These are phyloP conservation scores for Globisporangium irregulare DNA, from an alignment of 352 stramenopile genomes.

Conservation along the genomic window DNA sequence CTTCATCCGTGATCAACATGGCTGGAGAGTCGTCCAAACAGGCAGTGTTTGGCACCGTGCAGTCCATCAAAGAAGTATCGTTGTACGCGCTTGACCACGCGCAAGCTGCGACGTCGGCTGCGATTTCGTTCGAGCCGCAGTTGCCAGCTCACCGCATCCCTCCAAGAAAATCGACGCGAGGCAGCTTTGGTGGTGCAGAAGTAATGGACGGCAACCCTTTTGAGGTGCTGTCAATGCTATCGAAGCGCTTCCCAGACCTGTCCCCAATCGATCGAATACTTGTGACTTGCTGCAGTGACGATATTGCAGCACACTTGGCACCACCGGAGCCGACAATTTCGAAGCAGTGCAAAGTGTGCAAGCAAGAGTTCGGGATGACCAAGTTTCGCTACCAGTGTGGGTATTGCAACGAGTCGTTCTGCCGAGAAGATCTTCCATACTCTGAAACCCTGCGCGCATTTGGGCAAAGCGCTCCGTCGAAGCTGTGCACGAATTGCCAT, in stretches of 20 bases:
- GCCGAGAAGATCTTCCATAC: slow-evolving; percentile 63
- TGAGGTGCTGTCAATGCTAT: slow-evolving; percentile 65
- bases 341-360: slow-evolving; percentile 70
- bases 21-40: slow-evolving; percentile 62
- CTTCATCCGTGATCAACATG: slow-evolving; percentile 59
- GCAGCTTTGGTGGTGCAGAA: not conserved
- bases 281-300: slow-evolving; percentile 65
- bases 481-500: slow-evolving; percentile 71
- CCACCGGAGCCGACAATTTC: slow-evolving; percentile 61
- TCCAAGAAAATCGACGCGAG: not conserved
- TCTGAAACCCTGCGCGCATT: slow-evolving; percentile 63
- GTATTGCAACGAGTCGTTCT: slow-evolving; percentile 81
- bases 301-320: slow-evolving; percentile 39
- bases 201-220: slow-evolving; percentile 24
- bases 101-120: slow-evolving; percentile 58
- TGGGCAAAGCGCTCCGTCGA: slow-evolving; percentile 51
- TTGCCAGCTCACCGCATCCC: slow-evolving; percentile 23
- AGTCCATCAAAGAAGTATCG: slow-evolving; percentile 77
- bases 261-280: slow-evolving; percentile 67
- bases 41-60: slow-evolving; percentile 60
- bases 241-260: slow-evolving; percentile 74
- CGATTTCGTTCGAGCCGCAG: slow-evolving; percentile 49
- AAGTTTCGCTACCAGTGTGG: slow-evolving; percentile 85
- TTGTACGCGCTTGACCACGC: slow-evolving; percentile 71
- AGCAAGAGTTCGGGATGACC: slow-evolving; percentile 71